Evolutionary conservation across 106 monocot genomes (phyloP).

Genomic region (Acanthochlamys bracteata): DNA sequence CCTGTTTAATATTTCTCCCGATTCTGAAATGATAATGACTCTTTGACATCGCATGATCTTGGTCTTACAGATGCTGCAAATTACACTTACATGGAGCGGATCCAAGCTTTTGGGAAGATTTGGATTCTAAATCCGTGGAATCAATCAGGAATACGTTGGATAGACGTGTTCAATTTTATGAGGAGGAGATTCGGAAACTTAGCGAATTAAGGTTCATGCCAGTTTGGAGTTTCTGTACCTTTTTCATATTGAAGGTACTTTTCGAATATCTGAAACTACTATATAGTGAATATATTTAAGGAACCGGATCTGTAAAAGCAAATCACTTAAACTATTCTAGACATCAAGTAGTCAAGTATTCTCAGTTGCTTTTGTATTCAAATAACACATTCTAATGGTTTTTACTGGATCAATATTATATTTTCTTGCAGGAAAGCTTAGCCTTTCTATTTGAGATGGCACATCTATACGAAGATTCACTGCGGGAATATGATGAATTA

Average conservation of each 20-base stretch:
- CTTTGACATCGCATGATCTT: too few relatives aligned
- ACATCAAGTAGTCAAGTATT: too few relatives aligned
- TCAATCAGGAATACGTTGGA: constrained; percentile 88
- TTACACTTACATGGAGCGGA: constrained; percentile 78
- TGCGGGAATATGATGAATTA: constrained; percentile 97
- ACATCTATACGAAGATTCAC: constrained; percentile 90
- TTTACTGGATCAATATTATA: constrained; percentile 1
- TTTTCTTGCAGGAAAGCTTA: constrained; percentile 74
- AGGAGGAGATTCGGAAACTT: constrained; percentile 90
- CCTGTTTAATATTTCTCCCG: too few relatives aligned
- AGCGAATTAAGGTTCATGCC: constrained; percentile 90
- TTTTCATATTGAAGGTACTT: constrained; percentile 85
- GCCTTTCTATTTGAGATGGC: constrained; percentile 99
- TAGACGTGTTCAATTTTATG: constrained; percentile 85
- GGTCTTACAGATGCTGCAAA: constrained; percentile 74
- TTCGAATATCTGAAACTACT: too few relatives aligned
- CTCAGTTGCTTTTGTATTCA: too few relatives aligned
- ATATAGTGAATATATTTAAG: too few relatives aligned
- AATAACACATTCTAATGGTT: background rate
- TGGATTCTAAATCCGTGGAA: constrained; percentile 85
- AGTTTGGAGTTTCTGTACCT: constrained; percentile 95
- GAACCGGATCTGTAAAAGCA: too few relatives aligned
- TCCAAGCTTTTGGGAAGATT: constrained; percentile 83
- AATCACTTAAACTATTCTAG: too few relatives aligned
- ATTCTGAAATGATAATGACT: too few relatives aligned